Percentiles rank a stretch among this genome's conserved stretches.
phyloP scores from a whole-genome alignment of 768 basidiomycete species.

The Tylopilus cervinicoccineus region DNA sequence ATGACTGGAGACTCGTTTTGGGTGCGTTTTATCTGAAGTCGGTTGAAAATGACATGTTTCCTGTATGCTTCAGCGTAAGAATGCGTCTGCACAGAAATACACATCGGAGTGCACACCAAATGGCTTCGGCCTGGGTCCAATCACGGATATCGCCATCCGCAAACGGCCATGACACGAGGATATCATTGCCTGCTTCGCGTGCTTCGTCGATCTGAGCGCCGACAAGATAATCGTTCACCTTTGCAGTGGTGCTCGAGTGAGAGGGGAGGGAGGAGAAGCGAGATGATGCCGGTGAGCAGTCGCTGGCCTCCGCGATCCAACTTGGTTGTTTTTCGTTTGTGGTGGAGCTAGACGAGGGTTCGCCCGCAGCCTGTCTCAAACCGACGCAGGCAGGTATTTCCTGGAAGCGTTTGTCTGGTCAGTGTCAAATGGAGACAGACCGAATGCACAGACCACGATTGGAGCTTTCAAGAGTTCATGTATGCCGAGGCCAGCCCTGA shows the following conservation, averaged over 20 bases:
- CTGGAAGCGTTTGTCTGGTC: slow-evolving; percentile 36
- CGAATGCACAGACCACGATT: slow-evolving; percentile 54
- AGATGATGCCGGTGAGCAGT: slow-evolving; percentile 38
- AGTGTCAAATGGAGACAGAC: background rate
- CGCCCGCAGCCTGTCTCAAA: slow-evolving; percentile 41
- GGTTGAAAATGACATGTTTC: slow-evolving; percentile 80
- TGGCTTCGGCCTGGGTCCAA: slow-evolving; percentile 83
- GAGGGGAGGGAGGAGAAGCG: slow-evolving; percentile 47
- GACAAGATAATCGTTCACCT: slow-evolving; percentile 78
- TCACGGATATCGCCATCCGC: slow-evolving; percentile 67
- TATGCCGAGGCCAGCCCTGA: slow-evolving; percentile 77
- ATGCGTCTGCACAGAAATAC: background rate
- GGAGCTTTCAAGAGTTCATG: slow-evolving; percentile 76
- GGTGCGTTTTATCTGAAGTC: slow-evolving; percentile 69
- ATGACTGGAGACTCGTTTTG: slow-evolving; percentile 88
- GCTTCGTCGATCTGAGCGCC: slow-evolving; percentile 80
- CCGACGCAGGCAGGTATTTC: slow-evolving; percentile 81
- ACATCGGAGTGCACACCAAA: slow-evolving; percentile 58
- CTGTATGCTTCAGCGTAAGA: slow-evolving; percentile 36
- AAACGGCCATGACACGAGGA: slow-evolving; percentile 81
- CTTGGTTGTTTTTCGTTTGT: slow-evolving; percentile 21
- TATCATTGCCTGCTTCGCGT: slow-evolving; percentile 64
- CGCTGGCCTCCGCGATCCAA: slow-evolving; percentile 15
- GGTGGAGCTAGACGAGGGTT: slow-evolving; percentile 26
- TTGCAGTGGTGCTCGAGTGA: slow-evolving; percentile 39